Evolutionary conservation across 768 basidiomycete species (phyloP).

Genomic region (Cubamyces sp.): DNA sequence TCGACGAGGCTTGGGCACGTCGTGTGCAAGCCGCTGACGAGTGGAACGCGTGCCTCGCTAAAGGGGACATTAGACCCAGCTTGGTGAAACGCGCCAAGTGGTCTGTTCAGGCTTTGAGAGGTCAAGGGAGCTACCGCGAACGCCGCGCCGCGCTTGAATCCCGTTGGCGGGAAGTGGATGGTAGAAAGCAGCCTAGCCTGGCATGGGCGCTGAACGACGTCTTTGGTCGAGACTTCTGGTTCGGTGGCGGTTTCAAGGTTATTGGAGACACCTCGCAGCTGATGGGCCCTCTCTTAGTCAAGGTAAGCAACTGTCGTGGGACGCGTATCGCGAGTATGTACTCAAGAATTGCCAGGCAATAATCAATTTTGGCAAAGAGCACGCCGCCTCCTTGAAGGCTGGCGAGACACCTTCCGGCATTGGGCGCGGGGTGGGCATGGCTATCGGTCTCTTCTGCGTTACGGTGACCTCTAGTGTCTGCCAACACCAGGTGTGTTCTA

Average conservation of each 20-base stretch:
- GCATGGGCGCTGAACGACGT: conserved; percentile 65
- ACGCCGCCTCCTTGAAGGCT: conserved; percentile 45
- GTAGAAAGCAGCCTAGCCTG: conserved; percentile 53
- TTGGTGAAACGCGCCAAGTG: conserved; percentile 45
- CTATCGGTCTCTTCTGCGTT: conserved; percentile 53
- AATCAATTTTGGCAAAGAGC: conserved; percentile 61
- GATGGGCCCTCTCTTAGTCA: conserved; percentile 65
- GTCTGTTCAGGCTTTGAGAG: conserved; percentile 37
- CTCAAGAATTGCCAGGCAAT: conserved; percentile 45
- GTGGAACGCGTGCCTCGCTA: conserved; percentile 57
- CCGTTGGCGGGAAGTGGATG: conserved; percentile 50
- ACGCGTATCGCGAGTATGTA: not conserved
- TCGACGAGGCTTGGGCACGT: conserved; percentile 58
- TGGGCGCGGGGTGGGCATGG: conserved; percentile 63
- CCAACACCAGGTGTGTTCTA: conserved; percentile 60
- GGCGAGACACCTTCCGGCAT: conserved; percentile 41
- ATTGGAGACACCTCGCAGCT: conserved; percentile 63
- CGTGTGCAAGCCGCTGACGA: conserved; percentile 52
- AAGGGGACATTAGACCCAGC: conserved; percentile 48
- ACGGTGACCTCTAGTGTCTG: conserved; percentile 57
- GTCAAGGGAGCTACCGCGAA: conserved; percentile 26
- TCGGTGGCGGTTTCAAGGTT: conserved; percentile 64
- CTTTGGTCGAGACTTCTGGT: conserved; percentile 63
- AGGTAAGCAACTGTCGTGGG: conserved; percentile 38
- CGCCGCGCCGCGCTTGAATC: conserved; percentile 40